Conservation (phyloP, 352 stramenopile species). For the Pythium volutum region DNA sequence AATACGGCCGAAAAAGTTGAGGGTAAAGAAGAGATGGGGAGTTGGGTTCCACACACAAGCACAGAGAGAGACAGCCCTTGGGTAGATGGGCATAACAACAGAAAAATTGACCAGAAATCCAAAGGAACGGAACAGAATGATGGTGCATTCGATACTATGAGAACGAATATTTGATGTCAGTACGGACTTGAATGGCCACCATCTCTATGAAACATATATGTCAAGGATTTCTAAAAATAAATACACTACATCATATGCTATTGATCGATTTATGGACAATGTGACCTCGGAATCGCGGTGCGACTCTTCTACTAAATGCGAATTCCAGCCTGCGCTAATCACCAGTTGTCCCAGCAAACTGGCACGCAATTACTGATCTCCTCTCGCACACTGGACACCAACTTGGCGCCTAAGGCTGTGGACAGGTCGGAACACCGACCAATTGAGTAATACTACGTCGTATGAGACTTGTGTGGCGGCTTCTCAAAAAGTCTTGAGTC, state of each 20-base stretch:
- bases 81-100: not conserved
- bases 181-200: not conserved
- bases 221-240: not conserved
- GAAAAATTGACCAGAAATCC: not conserved
- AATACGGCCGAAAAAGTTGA: not conserved
- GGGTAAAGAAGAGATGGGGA: not conserved
- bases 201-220: not conserved
- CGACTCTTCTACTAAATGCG: constrained; percentile 4
- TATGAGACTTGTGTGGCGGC: too few species aligned
- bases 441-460: too few species aligned
- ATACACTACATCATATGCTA: not conserved
- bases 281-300: not conserved
- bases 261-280: not conserved
- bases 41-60: constrained; percentile 2
- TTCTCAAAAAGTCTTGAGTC: too few species aligned
- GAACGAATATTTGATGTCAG: not conserved
- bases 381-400: too few species aligned
- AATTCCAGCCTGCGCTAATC: not conserved
- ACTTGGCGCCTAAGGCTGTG: too few species aligned
- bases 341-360: not conserved
- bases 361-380: too few species aligned
- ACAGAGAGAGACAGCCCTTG: constrained; percentile 4
- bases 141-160: not conserved
- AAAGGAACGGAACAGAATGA: constrained; percentile 1
- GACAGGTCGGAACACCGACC: too few species aligned